These are phyloP conservation scores for Cynanchum wilfordii DNA, from an alignment of 257 asterid genomes.

Conservation along the genomic window DNA sequence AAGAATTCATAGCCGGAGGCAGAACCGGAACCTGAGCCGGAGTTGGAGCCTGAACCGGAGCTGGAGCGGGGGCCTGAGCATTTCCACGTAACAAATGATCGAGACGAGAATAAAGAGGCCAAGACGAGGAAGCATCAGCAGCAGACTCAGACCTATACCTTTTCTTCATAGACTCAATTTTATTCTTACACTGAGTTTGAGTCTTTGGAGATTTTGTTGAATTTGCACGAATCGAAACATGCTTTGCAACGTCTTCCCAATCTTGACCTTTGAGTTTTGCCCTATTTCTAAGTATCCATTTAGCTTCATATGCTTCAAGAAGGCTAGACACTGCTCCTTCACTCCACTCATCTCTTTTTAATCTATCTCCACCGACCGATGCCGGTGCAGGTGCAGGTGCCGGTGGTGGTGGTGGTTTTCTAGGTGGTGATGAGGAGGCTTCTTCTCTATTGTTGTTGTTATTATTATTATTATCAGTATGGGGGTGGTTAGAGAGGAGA, in stretches of 20 bases:
- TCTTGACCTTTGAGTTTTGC: constrained; percentile 91
- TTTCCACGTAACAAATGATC: constrained; percentile 76
- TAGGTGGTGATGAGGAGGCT: constrained; percentile 44
- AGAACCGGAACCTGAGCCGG: background rate
- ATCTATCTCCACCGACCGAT: constrained; percentile 20
- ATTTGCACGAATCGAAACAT: constrained; percentile 46
- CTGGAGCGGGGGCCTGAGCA: constrained; percentile 19
- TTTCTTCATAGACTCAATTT: constrained; percentile 93
- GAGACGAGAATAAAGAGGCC: constrained; percentile 77
- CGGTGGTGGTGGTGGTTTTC: constrained; percentile 23
- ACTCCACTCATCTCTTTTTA: constrained; percentile 89
- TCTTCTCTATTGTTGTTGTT: constrained; percentile 12
- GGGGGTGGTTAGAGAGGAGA: constrained; percentile 30
- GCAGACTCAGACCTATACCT: constrained; percentile 78
- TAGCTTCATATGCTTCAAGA: constrained; percentile 73
- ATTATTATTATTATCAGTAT: constrained; percentile 3
- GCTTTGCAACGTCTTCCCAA: constrained; percentile 82
- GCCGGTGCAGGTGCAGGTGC: background rate
- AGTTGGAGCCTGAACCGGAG: background rate
- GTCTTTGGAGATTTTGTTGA: constrained; percentile 52
- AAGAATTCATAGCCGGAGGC: background rate
- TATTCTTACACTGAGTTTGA: constrained; percentile 87
- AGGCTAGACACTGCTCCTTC: constrained; percentile 76
- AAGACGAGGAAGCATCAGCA: constrained; percentile 40
- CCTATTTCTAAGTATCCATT: constrained; percentile 73